Conservation (phyloP, 2,329 filamentous ascomycete species). For the Emericellopsis atlantica region DNA sequence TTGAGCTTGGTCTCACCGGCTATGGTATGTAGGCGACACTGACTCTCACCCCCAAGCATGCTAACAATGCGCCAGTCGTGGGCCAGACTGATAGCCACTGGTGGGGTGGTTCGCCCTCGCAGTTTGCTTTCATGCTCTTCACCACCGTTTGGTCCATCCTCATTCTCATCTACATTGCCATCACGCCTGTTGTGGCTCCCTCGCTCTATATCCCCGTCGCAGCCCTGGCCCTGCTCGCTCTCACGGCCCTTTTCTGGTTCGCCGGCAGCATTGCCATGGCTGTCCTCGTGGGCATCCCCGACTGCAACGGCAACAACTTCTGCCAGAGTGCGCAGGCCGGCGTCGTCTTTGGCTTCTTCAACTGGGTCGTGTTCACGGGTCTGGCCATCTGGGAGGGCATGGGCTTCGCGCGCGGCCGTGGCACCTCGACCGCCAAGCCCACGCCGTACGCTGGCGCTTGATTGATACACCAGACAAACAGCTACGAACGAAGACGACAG, state of each 20-base stretch:
- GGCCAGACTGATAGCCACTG: conserved; percentile 2
- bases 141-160: conserved; percentile 64
- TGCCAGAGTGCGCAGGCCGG: conserved; percentile 53
- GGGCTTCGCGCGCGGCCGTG: conserved; percentile 24
- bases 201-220: conserved; percentile 49
- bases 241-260: conserved; percentile 86
- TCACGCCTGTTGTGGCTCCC: conserved; percentile 52
- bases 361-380: conserved; percentile 39
- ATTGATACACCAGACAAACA: too few species aligned
- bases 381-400: conserved; percentile 33
- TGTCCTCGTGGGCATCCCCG: conserved; percentile 44
- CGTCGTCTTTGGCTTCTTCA: conserved; percentile 53
- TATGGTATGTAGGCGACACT: conserved; percentile 42
- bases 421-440: conserved; percentile 6
- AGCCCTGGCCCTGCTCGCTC: conserved; percentile 52
- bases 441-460: too few species aligned
- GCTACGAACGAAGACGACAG: too few species aligned
- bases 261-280: conserved; percentile 70
- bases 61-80: conserved; percentile 7
- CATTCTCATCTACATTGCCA: conserved; percentile 54
- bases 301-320: conserved; percentile 34
- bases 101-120: conserved; percentile 27
- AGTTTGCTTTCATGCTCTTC: conserved; percentile 72
- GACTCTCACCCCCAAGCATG: not conserved
- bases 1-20: conserved; percentile 62